Base-by-base conservation (phyloP, 345 rosid species). In the Aurinia saxatilis region DNA sequence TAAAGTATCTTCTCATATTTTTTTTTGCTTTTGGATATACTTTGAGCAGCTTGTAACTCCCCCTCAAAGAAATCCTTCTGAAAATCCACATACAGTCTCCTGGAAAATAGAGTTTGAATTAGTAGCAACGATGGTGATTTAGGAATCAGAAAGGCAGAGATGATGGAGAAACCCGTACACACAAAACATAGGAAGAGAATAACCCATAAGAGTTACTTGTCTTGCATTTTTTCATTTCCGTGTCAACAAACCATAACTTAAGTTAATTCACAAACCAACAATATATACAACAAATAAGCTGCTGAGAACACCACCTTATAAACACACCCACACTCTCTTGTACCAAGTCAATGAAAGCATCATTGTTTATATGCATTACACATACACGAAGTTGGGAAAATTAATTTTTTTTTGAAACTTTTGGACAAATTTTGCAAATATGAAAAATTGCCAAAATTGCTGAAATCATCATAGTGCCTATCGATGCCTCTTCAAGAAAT, bases 221-320 rank as follows among this genome's bases (percentile, higher is more conserved):
- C 77, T 82, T 51, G 79, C 77, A 70, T 88, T 84, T 87, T 92
- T 77, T 85, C 97, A 78, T 82, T 92, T 9, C 95, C 96, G 83
- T 87, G 80, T 16, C 59, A 49, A 18, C 18, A 65, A 41, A 57
- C 47, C 50, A 46, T 48, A 34, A 50, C n/a, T n/a, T 8, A 30
- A 30, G 45, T 40, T 66, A 23, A 44, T 57, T 47, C 13, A 10
- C 17, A 29, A 31, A 14, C n/a, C 1, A 58, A n/a, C 51, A 38
- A 19, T 36, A 21, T 65, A 36, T 30, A 12, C 10, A 10, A 21
- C 2, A 34, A 3, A 12, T n/a, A n/a, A n/a, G 47, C 25, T 37
- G 7, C 53, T 27, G 12, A 57, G 63, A 62, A 42, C 17, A 63
- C 60, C 50, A 63, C 60, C 50, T 83, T 86, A 74, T 84, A 86